These are phyloP conservation scores for Arxiozyma telluris DNA, from an alignment of 1,139 yeast genomes.

Conservation along the genomic window DNA sequence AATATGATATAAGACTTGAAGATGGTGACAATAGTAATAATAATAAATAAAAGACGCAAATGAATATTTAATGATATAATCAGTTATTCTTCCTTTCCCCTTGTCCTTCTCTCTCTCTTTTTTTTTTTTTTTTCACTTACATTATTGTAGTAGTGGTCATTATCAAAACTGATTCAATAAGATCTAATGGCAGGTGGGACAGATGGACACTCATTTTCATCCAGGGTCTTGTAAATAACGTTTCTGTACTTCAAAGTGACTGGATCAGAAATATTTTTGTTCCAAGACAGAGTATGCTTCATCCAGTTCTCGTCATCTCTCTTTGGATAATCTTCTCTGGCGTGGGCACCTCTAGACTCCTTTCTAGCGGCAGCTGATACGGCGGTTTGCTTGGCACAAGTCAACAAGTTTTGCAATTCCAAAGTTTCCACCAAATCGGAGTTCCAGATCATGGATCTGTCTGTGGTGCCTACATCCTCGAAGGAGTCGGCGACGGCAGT, in stretches of 20 bases:
- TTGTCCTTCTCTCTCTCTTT: too few species aligned
- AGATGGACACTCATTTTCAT: slow-evolving; percentile 84
- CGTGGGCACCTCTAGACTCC: slow-evolving; percentile 99
- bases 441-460: slow-evolving; percentile 98
- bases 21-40: background rate
- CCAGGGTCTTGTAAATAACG: slow-evolving; percentile 77
- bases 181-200: slow-evolving; percentile 97
- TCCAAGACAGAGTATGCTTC: slow-evolving; percentile 97
- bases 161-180: slow-evolving; percentile 36
- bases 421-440: slow-evolving; percentile 92
- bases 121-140: too few species aligned
- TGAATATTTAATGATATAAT: too few species aligned
- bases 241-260: slow-evolving; percentile 78
- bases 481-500: slow-evolving; percentile 66
- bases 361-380: slow-evolving; percentile 87
- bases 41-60: background rate
- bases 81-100: too few species aligned
- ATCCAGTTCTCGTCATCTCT: slow-evolving; percentile 97
- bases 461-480: slow-evolving; percentile 72
- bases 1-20: background rate
- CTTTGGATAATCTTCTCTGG: slow-evolving; percentile 93
- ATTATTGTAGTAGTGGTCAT: too few species aligned
- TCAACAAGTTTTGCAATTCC: slow-evolving; percentile 91
- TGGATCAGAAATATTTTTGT: slow-evolving; percentile 57
- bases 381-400: slow-evolving; percentile 97